phyloP scores from a whole-genome alignment of 768 basidiomycete species.

The Auriscalpium vulgare region DNA sequence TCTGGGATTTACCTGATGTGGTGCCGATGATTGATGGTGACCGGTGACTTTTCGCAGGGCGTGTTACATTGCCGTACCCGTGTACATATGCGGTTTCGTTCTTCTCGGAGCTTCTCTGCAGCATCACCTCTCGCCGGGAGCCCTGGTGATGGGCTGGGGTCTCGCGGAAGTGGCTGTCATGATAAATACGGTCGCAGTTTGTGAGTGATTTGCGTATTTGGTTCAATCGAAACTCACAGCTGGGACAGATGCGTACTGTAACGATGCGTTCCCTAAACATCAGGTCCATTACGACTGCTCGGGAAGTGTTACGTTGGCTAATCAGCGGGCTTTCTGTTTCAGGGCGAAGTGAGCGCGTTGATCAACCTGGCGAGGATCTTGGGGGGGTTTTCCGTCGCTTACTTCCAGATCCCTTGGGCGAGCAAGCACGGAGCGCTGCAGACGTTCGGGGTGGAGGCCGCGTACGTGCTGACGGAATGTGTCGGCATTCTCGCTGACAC shows the following conservation, averaged over 20 bases:
- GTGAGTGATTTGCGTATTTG: constrained; percentile 28
- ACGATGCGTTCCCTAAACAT: constrained; percentile 38
- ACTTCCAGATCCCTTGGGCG: constrained; percentile 61
- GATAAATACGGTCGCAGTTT: constrained; percentile 54
- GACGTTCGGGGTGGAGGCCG: constrained; percentile 55
- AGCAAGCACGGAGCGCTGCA: constrained; percentile 49
- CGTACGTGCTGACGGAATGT: constrained; percentile 27
- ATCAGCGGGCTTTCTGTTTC: neutral
- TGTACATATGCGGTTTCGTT: constrained; percentile 56
- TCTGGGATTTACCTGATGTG: neutral
- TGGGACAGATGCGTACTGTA: constrained; percentile 35
- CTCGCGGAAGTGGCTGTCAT: constrained; percentile 47
- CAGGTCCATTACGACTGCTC: constrained; percentile 19
- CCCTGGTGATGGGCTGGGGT: constrained; percentile 59
- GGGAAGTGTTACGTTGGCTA: neutral
- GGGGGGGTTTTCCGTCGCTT: constrained; percentile 55
- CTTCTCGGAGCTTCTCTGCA: constrained; percentile 47
- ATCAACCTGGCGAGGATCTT: constrained; percentile 49
- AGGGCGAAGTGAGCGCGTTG: constrained; percentile 58
- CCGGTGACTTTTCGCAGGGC: constrained; percentile 30
- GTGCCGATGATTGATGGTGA: too few species aligned
- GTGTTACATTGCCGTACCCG: constrained; percentile 46
- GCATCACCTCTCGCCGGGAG: constrained; percentile 40
- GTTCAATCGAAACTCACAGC: neutral
- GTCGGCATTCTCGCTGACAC: neutral